Evolutionary conservation across 2,329 filamentous ascomycete genomes (phyloP).

Genomic region (Sphaceloma murrayae): DNA sequence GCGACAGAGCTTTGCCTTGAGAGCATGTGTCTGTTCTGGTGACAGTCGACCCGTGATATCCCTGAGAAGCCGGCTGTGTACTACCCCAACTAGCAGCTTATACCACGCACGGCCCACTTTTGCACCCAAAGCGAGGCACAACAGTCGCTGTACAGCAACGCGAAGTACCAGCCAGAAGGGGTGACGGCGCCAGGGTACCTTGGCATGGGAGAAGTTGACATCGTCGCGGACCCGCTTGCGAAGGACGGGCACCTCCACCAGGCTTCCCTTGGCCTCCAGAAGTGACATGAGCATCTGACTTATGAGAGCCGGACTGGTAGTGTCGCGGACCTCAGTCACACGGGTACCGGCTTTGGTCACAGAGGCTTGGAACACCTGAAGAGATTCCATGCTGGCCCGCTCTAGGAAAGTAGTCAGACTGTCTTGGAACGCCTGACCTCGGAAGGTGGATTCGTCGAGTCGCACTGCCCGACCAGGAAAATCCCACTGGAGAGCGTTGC

Average conservation of each 20-base stretch:
- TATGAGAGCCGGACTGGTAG: conserved; percentile 47
- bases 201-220: conserved; percentile 21
- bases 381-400: conserved; percentile 44
- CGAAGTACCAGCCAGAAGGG: conserved; percentile 55
- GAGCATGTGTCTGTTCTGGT: conserved; percentile 19
- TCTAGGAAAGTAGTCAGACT: conserved; percentile 46
- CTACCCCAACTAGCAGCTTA: conserved; percentile 37
- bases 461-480: conserved; percentile 49
- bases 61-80: conserved; percentile 37
- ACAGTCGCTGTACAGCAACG: conserved; percentile 46
- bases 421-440: conserved; percentile 35
- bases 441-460: background rate
- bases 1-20: conserved; percentile 24
- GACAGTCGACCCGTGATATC: background rate
- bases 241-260: conserved; percentile 32
- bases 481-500: conserved; percentile 46
- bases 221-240: conserved; percentile 55
- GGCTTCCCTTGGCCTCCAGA: conserved; percentile 45
- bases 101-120: conserved; percentile 22
- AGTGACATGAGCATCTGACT: conserved; percentile 52
- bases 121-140: conserved; percentile 25
- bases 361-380: conserved; percentile 29
- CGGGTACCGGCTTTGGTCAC: conserved; percentile 41
- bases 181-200: conserved; percentile 52
- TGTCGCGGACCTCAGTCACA: conserved; percentile 49